Evolutionary conservation across 2,329 filamentous ascomycete genomes (phyloP).

Genomic region (Sphaerulina musiva): DNA sequence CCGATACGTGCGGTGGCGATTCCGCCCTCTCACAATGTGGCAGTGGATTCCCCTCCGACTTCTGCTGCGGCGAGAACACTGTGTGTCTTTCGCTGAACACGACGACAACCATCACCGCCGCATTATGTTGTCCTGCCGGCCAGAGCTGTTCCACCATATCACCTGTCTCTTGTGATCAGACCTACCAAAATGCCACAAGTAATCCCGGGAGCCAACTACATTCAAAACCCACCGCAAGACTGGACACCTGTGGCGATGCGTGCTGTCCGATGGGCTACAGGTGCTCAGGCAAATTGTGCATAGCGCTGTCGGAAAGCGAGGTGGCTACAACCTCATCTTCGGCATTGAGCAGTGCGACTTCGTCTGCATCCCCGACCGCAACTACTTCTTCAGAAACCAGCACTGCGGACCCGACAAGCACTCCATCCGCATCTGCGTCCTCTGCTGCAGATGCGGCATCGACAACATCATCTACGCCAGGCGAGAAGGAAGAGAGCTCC

Average conservation of each 20-base stretch:
- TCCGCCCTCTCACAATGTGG: conserved; percentile 48
- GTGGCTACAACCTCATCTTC: conserved; percentile 9
- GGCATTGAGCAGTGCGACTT: conserved; percentile 1
- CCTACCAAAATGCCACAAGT: conserved; percentile 52
- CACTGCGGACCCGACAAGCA: conserved; percentile 2
- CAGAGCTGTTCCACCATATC: conserved; percentile 54
- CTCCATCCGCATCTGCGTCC: conserved; percentile 40
- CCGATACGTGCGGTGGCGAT: conserved; percentile 45
- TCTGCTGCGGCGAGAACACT: conserved; percentile 56
- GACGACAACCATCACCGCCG: conserved; percentile 61
- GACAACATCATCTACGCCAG: conserved; percentile 8
- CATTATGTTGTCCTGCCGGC: conserved; percentile 62
- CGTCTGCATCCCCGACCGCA: neutral
- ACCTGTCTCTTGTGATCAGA: conserved; percentile 59
- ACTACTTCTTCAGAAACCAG: conserved; percentile 2
- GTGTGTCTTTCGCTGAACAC: conserved; percentile 53
- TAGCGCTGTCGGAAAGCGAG: conserved; percentile 29
- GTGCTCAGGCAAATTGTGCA: conserved; percentile 57
- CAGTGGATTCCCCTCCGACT: conserved; percentile 52
- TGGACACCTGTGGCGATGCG: conserved; percentile 51
- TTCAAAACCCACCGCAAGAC: conserved; percentile 53
- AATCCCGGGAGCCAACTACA: conserved; percentile 58
- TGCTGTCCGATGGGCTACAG: conserved; percentile 70
- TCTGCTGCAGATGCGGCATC: conserved; percentile 7
- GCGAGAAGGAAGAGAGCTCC: conserved; percentile 6